These are phyloP conservation scores for Taphrina communis DNA, from an alignment of 1,139 yeast species.

Conservation along the genomic window DNA sequence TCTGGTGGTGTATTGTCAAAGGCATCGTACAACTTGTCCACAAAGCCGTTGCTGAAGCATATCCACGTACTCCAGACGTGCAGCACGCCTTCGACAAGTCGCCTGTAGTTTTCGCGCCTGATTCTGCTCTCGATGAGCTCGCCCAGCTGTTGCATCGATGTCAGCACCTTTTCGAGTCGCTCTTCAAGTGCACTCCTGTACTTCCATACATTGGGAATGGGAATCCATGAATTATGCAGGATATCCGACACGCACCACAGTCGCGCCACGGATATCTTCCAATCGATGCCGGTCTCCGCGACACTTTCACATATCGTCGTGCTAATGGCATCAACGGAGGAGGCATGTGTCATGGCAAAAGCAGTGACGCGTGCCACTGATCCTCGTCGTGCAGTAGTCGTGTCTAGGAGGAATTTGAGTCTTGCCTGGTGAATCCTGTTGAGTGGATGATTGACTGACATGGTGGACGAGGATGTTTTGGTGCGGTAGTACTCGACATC, in stretches of 20 bases:
- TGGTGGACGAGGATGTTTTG: not conserved
- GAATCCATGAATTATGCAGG: conserved; percentile 48
- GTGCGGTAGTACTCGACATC: conserved; percentile 21
- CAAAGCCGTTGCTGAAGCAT: conserved; percentile 33
- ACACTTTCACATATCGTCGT: conserved; percentile 47
- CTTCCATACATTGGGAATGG: conserved; percentile 46
- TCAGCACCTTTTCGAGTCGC: conserved; percentile 41
- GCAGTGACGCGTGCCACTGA: conserved; percentile 50
- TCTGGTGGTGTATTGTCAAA: conserved; percentile 36
- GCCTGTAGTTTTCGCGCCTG: conserved; percentile 44
- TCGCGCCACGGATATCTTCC: conserved; percentile 47
- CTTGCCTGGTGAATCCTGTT: conserved; percentile 5
- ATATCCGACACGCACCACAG: conserved; percentile 50
- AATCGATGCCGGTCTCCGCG: conserved; percentile 41
- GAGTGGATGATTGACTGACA: not conserved
- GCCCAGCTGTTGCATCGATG: conserved; percentile 37
- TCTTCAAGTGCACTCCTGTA: conserved; percentile 44
- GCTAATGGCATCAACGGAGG: conserved; percentile 46
- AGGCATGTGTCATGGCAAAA: conserved; percentile 49
- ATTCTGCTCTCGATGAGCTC: conserved; percentile 44
- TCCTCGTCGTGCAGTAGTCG: conserved; percentile 45
- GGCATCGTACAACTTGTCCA: conserved; percentile 41
- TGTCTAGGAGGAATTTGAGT: conserved; percentile 42
- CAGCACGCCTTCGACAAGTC: conserved; percentile 44
- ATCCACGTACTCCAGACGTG: conserved; percentile 46